Conservation (phyloP, 1,284 basidiomycete genomes). For the Heterobasidion parviporum region DNA sequence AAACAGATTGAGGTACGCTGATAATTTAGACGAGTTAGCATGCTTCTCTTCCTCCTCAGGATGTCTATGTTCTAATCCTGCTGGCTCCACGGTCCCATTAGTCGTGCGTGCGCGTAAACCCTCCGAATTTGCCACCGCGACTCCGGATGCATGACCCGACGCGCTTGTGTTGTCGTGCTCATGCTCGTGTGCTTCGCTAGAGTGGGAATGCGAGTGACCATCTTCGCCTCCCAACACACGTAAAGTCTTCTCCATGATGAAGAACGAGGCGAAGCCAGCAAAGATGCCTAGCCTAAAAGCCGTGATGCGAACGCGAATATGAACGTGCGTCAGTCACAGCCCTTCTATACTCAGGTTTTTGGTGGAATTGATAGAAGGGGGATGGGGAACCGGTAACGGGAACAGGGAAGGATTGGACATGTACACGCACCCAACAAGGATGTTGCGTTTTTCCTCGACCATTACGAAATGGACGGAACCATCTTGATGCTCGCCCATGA, state of each 20-base stretch:
- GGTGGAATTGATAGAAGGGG: neutral
- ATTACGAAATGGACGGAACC: slow-evolving; percentile 63
- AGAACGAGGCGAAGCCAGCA: slow-evolving; percentile 79
- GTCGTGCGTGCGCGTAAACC: slow-evolving; percentile 22
- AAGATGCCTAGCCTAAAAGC: slow-evolving; percentile 66
- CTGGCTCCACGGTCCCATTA: slow-evolving; percentile 9
- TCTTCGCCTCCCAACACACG: slow-evolving; percentile 68
- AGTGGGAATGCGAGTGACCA: slow-evolving; percentile 14
- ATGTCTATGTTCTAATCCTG: slow-evolving; percentile 7
- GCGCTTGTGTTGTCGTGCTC: slow-evolving; percentile 39
- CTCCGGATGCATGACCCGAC: slow-evolving; percentile 9
- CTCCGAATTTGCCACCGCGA: slow-evolving; percentile 20
- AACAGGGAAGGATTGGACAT: slow-evolving; percentile 3
- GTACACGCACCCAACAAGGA: slow-evolving; percentile 65
- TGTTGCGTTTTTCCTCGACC: slow-evolving; percentile 85
- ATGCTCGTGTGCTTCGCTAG: slow-evolving; percentile 14
- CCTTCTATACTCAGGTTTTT: neutral
- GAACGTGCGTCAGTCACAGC: slow-evolving; percentile 10
- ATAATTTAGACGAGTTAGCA: slow-evolving; percentile 58
- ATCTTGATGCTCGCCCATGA: slow-evolving; percentile 79
- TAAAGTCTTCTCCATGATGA: slow-evolving; percentile 85
- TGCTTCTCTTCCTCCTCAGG: slow-evolving; percentile 22
- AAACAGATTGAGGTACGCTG: slow-evolving; percentile 85
- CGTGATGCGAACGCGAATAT: neutral
- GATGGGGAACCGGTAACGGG: neutral